Base-by-base conservation (phyloP, 345 rosid genomes). In the Diplotaxis tenuifolia region DNA sequence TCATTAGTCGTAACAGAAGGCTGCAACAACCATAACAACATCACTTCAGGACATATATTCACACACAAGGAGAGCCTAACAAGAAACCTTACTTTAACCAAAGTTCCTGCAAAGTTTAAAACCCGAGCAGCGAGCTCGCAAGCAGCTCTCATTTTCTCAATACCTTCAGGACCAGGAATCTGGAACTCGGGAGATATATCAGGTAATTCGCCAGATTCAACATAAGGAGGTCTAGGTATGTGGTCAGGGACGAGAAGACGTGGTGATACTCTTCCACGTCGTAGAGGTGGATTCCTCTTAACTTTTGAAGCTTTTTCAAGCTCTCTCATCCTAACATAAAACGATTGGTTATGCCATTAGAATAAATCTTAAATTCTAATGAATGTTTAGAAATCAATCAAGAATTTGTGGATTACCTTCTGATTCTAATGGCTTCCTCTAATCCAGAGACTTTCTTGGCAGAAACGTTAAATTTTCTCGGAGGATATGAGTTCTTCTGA, bases 71-170 rank as follows among this genome's bases (percentile, higher is more conserved):
- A 56, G 19, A 61, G 22, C 7, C 19, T 20, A 4, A 56, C 15
- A 6, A 72, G 11, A 50, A 53, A 10, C 0, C 84, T 70, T 82
- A 94, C 97, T 89, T 84, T 86, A 53, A 89, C 91, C 77, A 95
- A 78, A 68, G 86, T 88, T 71, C 99, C 93, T 12, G 99, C 96
- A 79, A 71, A 75, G 9, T 84, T 76, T 40, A 95, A 57, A 52
- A 95, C 97, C 28, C 91, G 86, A 71, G 99, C 97, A 50, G 97
- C 96, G 40, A 95, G 96, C 84, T 91, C 91, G 29, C 96, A 85
- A 25, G 97, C 96, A 77, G 93, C 97, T 79, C 79, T 88, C 97
- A 91, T 91, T 70, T 72, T 72, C 42, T 9, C 73, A 70, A 92
- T 82, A 54, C 93, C 92, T 66, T 95, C 83, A 75, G 96, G 67